Percentiles rank a stretch among this genome's conserved stretches.
phyloP scores from a whole-genome alignment of 371 early-diverging fungal species.

The Choanephora cucurbitarum region DNA sequence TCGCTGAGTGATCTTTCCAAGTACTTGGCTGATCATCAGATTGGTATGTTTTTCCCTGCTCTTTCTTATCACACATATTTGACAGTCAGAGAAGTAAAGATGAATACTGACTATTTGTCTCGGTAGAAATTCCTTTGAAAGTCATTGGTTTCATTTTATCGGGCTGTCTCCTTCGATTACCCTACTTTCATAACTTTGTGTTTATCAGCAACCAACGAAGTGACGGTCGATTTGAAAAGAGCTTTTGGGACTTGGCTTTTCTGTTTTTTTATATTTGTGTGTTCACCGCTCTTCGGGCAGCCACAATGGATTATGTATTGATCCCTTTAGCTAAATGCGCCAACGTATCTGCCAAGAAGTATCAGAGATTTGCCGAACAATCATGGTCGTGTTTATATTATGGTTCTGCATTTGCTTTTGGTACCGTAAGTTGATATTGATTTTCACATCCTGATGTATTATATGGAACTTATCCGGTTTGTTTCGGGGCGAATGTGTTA shows the following conservation, averaged over 20 bases:
- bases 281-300: slow-evolving; percentile 64
- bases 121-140: slow-evolving; percentile 35
- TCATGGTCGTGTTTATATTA: slow-evolving; percentile 69
- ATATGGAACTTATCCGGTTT: background rate
- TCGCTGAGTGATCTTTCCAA: background rate
- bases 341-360: slow-evolving; percentile 48
- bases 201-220: slow-evolving; percentile 45
- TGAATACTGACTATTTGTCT: background rate
- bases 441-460: background rate
- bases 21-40: slow-evolving; percentile 42
- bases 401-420: slow-evolving; percentile 41
- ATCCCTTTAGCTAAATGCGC: slow-evolving; percentile 53
- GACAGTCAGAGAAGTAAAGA: background rate
- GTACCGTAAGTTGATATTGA: slow-evolving; percentile 45
- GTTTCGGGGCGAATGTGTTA: background rate
- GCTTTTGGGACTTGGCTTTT: slow-evolving; percentile 57
- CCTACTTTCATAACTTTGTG: slow-evolving; percentile 49
- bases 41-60: slow-evolving; percentile 21
- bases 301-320: slow-evolving; percentile 54
- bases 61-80: too few species aligned
- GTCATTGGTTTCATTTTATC: slow-evolving; percentile 28
- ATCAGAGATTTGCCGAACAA: slow-evolving; percentile 71
- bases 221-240: slow-evolving; percentile 54
- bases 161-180: slow-evolving; percentile 35
- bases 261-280: slow-evolving; percentile 62